Evolutionary conservation across 495 filamentous ascomycete genomes (phyloP).

Genomic region (Astrocystis sublimbata): DNA sequence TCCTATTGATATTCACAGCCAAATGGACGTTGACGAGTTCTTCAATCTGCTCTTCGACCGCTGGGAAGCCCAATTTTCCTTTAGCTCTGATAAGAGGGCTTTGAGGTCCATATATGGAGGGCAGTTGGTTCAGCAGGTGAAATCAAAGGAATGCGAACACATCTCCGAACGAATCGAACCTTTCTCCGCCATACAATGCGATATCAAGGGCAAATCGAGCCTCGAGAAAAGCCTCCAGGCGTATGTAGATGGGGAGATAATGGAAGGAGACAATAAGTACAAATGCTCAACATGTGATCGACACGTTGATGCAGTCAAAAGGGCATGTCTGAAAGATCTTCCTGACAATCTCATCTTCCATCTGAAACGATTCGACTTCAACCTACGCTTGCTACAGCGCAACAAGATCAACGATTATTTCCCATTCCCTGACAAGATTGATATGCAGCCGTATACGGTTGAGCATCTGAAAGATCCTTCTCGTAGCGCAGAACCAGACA

Average conservation of each 20-base stretch:
- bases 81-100: constrained; percentile 64
- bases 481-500: constrained; percentile 56
- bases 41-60: constrained; percentile 91
- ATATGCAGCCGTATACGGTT: constrained; percentile 90
- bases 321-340: constrained; percentile 88
- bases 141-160: constrained; percentile 90
- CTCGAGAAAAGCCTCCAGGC: constrained; percentile 87
- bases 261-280: constrained; percentile 99
- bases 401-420: constrained; percentile 97
- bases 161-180: constrained; percentile 88
- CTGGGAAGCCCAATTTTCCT: constrained; percentile 80
- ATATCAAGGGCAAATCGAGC: constrained; percentile 87
- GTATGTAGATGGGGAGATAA: constrained; percentile 93
- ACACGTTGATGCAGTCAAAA: constrained; percentile 93
- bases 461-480: constrained; percentile 73
- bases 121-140: constrained; percentile 90
- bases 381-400: constrained; percentile 76
- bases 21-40: constrained; percentile 99
- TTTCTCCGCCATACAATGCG: constrained; percentile 95
- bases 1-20: constrained; percentile 80
- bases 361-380: constrained; percentile 95
- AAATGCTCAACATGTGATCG: constrained; percentile 88
- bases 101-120: constrained; percentile 90
- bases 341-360: constrained; percentile 95
- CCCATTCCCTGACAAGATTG: constrained; percentile 77